These are phyloP conservation scores for Metschnikowia koreensis DNA, from an alignment of 805 yeast genomes.

Conservation along the genomic window DNA sequence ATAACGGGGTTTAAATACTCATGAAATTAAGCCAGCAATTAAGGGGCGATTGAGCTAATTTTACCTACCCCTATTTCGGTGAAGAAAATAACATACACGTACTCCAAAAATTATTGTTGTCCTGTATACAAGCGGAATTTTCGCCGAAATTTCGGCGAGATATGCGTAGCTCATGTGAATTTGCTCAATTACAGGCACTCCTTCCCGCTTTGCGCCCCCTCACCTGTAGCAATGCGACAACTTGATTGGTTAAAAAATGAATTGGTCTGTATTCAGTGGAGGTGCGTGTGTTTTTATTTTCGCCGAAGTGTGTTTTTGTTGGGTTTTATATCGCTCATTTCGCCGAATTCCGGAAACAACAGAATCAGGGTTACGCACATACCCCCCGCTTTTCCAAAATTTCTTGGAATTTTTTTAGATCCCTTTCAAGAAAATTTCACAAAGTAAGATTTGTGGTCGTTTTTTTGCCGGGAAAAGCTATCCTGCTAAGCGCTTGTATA, in stretches of 20 bases:
- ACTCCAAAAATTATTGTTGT: background rate
- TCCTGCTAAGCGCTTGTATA: too few species aligned
- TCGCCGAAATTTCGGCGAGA: constrained; percentile 23
- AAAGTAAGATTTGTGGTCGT: too few species aligned
- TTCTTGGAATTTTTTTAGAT: too few species aligned
- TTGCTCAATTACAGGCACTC: background rate
- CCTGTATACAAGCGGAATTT: constrained; percentile 10
- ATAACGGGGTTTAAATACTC: background rate
- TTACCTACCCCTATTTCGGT: constrained; percentile 1
- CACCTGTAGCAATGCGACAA: background rate
- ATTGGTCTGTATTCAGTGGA: background rate
- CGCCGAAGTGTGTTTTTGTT: background rate
- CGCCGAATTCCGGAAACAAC: background rate
- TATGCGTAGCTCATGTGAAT: constrained; percentile 3
- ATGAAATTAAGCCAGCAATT: background rate
- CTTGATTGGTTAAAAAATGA: background rate
- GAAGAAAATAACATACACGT: background rate
- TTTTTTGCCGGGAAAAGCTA: too few species aligned
- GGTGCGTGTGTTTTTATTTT: background rate
- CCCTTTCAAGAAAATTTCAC: too few species aligned
- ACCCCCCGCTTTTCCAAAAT: too few species aligned
- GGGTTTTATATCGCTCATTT: background rate
- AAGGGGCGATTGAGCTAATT: background rate
- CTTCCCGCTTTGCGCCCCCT: background rate
- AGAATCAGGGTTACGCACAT: too few species aligned